These are phyloP conservation scores for Rhazya stricta DNA, from an alignment of 257 asterid species.

Conservation along the genomic window DNA sequence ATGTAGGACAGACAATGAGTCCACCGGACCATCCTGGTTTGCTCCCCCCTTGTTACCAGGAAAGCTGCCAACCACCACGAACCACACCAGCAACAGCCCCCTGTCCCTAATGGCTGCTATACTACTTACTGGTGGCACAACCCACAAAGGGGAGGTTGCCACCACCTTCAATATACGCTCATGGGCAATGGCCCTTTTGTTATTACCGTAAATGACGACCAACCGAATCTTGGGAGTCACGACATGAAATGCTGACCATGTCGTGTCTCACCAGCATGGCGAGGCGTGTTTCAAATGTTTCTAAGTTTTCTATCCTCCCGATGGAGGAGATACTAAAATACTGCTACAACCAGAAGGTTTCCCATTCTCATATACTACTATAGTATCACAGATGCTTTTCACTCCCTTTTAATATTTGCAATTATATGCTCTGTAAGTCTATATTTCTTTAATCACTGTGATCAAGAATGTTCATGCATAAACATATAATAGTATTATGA, in stretches of 20 bases:
- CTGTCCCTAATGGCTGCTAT: not conserved
- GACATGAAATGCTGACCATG: constrained; percentile 11
- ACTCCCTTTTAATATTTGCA: not conserved
- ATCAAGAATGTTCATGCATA: constrained; percentile 6
- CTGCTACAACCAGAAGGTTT: not conserved
- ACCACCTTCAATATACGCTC: not conserved
- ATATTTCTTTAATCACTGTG: not conserved
- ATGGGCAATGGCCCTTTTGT: not conserved
- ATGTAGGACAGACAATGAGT: constrained; percentile 21
- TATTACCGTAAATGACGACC: constrained; percentile 17
- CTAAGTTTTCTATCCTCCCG: not conserved
- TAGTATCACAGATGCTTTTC: not conserved
- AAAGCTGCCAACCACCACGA: constrained; percentile 25
- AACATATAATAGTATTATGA: not conserved
- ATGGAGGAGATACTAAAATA: not conserved
- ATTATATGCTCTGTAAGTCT: not conserved
- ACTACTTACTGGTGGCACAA: constrained; percentile 21
- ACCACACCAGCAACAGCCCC: constrained; percentile 17
- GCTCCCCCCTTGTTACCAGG: constrained; percentile 66
- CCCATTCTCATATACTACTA: not conserved
- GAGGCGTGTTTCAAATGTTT: constrained; percentile 11
- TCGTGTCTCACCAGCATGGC: constrained; percentile 15
- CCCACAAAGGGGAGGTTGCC: constrained; percentile 6
- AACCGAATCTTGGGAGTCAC: constrained; percentile 18
- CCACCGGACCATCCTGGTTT: constrained; percentile 52